Evolutionary conservation across 345 rosid species (phyloP).

Genomic region (Camelina hispida): DNA sequence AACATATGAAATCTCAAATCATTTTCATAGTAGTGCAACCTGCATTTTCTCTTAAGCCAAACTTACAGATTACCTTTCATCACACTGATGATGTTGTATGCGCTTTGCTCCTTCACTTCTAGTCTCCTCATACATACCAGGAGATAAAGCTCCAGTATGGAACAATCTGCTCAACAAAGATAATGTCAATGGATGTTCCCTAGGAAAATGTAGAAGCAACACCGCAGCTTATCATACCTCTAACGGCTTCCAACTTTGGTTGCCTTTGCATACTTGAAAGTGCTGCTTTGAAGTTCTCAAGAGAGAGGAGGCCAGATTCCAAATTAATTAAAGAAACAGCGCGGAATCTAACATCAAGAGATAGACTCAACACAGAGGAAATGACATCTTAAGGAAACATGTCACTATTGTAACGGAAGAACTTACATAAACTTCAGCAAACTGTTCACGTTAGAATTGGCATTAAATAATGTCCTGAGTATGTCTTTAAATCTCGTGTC

Average conservation of each 20-base stretch:
- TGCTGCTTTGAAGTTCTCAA: constrained; percentile 82
- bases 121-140: constrained; percentile 86
- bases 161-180: constrained; percentile 68
- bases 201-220: constrained; percentile 16
- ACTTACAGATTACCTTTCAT: constrained; percentile 69
- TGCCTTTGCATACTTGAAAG: constrained; percentile 68
- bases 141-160: constrained; percentile 83
- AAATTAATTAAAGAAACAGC: constrained; percentile 70
- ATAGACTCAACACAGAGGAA: constrained; percentile 33
- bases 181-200: constrained; percentile 2
- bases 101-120: constrained; percentile 85
- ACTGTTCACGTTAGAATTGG: constrained; percentile 59
- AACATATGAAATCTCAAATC: constrained; percentile 24
- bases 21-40: constrained; percentile 1
- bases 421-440: constrained; percentile 83
- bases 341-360: constrained; percentile 59
- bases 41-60: constrained; percentile 21
- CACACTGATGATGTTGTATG: constrained; percentile 79
- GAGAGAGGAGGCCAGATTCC: constrained; percentile 68
- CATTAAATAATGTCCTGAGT: constrained; percentile 50
- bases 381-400: constrained; percentile 27
- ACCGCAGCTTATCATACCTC: constrained; percentile 49
- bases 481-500: constrained; percentile 76
- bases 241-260: constrained; percentile 79
- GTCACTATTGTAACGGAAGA: constrained; percentile 21